phyloP scores from a whole-genome alignment of 2,329 filamentous ascomycete species.

The Penicillium sclerotiorum region DNA sequence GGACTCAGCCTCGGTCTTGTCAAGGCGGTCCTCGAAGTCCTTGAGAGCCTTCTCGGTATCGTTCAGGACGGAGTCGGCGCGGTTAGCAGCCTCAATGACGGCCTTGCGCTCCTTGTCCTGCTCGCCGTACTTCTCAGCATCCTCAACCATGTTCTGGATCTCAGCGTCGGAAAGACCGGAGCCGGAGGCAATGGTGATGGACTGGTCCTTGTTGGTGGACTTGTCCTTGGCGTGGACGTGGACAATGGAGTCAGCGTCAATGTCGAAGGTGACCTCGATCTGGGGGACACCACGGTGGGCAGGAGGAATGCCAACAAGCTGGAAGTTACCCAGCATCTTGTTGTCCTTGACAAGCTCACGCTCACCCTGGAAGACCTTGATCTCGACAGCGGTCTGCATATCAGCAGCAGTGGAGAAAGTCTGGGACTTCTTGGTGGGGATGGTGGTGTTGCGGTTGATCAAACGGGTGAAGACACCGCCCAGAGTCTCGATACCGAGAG shows the following conservation, averaged over 20 bases:
- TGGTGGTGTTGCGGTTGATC: slow-evolving; percentile 99
- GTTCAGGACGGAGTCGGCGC: slow-evolving; percentile 92
- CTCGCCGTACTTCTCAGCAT: slow-evolving; percentile 96
- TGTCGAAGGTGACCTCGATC: slow-evolving; percentile 97
- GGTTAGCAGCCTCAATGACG: slow-evolving; percentile 95
- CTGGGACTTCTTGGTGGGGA: slow-evolving; percentile 99
- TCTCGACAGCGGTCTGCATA: slow-evolving; percentile 98
- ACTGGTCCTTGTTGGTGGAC: slow-evolving; percentile 99
- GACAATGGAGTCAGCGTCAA: slow-evolving; percentile 96
- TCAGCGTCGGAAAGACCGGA: slow-evolving; percentile 93
- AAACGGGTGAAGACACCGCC: slow-evolving; percentile 96
- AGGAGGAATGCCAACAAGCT: slow-evolving; percentile 94
- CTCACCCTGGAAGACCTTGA: slow-evolving; percentile 99
- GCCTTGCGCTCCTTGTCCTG: slow-evolving; percentile 95
- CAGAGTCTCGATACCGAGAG: slow-evolving; percentile 96
- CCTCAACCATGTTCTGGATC: slow-evolving; percentile 96
- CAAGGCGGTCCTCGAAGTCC: slow-evolving; percentile 92
- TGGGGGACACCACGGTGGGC: slow-evolving; percentile 96
- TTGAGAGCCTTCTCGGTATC: slow-evolving; percentile 98
- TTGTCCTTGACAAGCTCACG: slow-evolving; percentile 98
- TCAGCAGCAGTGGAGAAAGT: slow-evolving; percentile 96
- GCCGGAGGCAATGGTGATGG: slow-evolving; percentile 96
- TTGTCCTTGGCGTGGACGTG: slow-evolving; percentile 99
- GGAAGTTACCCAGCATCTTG: slow-evolving; percentile 99
- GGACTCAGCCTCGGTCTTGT: slow-evolving; percentile 91